Base-by-base conservation (phyloP, 805 yeast genomes). In the Grigorovia yakushimaensis region DNA sequence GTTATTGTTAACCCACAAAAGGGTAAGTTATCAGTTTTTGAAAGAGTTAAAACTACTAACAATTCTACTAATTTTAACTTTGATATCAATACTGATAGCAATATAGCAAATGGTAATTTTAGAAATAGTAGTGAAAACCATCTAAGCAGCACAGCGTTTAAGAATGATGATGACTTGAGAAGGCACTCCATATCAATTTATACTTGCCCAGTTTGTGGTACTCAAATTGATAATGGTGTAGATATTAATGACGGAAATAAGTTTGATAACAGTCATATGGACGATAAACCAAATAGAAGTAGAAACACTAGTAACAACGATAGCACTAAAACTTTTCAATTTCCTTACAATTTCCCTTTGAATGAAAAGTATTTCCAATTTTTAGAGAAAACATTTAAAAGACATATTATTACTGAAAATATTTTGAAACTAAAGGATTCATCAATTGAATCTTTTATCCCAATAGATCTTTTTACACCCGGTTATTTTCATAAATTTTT, bases 401-500 rank as follows among this genome's bases (percentile, higher is more conserved):
- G 39, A 9, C 40, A 41, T 35, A 24, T 42, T 4, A 22, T 46
- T 13, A 45, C 37, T 9, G 39, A 39, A 8, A 39, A 24, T 21
- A 24, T 11, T 17, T 15, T 8, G 3, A 24, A 33, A n/a, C 24
- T 22, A 4, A n/a, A 10, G 6, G 17, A 39, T n/a, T 43, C 37
- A 4, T 13, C 15, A 15, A 33, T 23, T 37, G 23, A 42, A 9
- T 37, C 48, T 20, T 51, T 56, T n/a, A 61, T 77, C 3, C 81
- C 84, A 1, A 64, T 67, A 9, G 72, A 73, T 7, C 71, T 88
- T 3, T 85, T 87, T 58, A 82, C 84, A 43, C 94, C 84, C 51
- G 95, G 95, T 3, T 88, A 88, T 60, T 88, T 82, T 55, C 70
- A 73, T 19, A 78, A 80, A 48, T 84, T 88, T 60, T 88, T 88